These are phyloP conservation scores for Manihot esculenta DNA, from an alignment of 441 rosid genomes.

Conservation along the genomic window DNA sequence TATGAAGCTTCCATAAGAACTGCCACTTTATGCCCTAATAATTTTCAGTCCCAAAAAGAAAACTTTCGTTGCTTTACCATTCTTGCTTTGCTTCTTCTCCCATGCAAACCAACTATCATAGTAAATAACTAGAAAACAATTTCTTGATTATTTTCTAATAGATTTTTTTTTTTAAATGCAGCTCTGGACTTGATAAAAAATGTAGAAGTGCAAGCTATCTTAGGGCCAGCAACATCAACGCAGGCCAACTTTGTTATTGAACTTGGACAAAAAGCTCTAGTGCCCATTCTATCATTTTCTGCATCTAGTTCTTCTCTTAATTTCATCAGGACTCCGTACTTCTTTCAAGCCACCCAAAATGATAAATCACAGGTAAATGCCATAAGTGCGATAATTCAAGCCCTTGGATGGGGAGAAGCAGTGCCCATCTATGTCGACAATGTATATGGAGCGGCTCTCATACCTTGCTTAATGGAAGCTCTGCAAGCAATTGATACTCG, in stretches of 20 bases:
- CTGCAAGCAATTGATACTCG: constrained; percentile 37
- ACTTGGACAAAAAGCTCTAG: constrained; percentile 45
- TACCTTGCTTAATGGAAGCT: constrained; percentile 50
- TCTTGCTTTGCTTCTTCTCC: no score
- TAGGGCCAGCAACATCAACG: constrained; percentile 52
- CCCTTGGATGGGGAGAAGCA: constrained; percentile 53
- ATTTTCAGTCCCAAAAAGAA: no score
- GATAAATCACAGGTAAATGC: constrained; percentile 50
- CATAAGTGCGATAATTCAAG: constrained; percentile 44
- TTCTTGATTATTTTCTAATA: no score
- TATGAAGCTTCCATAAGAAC: no score
- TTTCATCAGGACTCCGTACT: constrained; percentile 45
- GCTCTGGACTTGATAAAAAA: constrained; percentile 57
- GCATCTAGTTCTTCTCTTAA: constrained; percentile 55
- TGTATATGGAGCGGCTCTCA: constrained; percentile 45
- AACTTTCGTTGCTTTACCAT: no score
- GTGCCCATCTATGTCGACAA: constrained; percentile 30
- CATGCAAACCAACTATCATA: no score
- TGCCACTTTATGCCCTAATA: no score
- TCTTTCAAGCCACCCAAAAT: constrained; percentile 43
- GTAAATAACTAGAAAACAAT: no score
- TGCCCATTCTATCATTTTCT: constrained; percentile 61
- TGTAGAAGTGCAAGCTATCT: constrained; percentile 54
- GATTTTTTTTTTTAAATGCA: constrained; percentile 15
- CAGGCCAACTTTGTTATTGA: constrained; percentile 50